Evolutionary conservation across 257 asterid species (phyloP), one percentile per base, ranked within the genome.

Genomic region (Thymus mandschuricus): DNA sequence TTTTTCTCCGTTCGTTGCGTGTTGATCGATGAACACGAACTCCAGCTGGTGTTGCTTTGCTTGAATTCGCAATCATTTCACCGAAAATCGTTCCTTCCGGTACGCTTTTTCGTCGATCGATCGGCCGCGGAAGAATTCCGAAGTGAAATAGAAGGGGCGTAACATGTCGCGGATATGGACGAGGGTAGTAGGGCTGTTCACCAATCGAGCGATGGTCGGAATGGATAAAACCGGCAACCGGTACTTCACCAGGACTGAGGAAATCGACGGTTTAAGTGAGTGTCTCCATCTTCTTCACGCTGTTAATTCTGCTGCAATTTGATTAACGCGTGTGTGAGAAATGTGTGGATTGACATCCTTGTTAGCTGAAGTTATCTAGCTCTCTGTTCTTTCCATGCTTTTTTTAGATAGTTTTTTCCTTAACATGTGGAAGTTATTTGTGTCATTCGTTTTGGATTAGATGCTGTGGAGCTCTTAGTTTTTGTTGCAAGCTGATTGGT

Each of bases 191-290:
- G 97, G 85, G 51, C 41, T 95, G 15, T 86, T 91, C 66, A 88
- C 84, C 68, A 92, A 75, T 67, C 80, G 82, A 79, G 66, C 81
- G 13, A 71, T 80, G 11, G 77, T 78, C 44, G 99, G 99, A 40
- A 61, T 81, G 56, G 99, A 95, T 76, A 95, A 86, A 86, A 51
- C 80, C 9, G 98, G 99, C 65, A 95, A 95, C 82, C 88, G 87
- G 9, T 95, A 95, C 81, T 92, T 89, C 73, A 66, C 86, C 55
- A 81, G 85, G 72, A 83, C 70, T 11, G 96, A 88, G 68, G 83
- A 81, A 79, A 69, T 88, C 71, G 99, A 95, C 77, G 97, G 98
- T 70, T 52, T 77, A 71, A 81, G 99, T 94, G 84, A 87, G 92
- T 85, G 83, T 66, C 64, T 57, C 63, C 9, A 46, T 55, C 51